Base-by-base conservation (phyloP, 108 stramenopile species). In the Pseudonitzschia multistriata region DNA sequence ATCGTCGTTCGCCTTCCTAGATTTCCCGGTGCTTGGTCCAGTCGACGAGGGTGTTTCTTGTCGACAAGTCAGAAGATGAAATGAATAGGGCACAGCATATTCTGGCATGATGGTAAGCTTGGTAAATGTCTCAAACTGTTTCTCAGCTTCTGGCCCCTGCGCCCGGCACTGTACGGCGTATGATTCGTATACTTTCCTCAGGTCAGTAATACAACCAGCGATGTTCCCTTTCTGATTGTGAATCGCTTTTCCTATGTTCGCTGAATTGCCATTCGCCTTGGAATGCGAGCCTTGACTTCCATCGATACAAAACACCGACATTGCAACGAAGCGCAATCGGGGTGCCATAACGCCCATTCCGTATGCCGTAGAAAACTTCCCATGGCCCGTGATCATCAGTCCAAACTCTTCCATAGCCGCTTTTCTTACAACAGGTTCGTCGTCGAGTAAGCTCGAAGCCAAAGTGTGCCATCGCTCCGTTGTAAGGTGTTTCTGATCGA, bases 41-140 rank as follows among this genome's bases (percentile, higher is more conserved):
- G 31, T 33, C 5, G 31, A 35, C 25, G 66, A 57, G 28, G 90
- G 85, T 15, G 90, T 91, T 68, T 95, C 93, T 21, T 65, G 67
- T 25, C 93, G 87, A 70, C 82, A 87, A 27, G 85, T 66, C 49
- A 95, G 73, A 19, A 95, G 73, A 72, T 95, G 88, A 37, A 91
- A 70, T 2, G 91, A 88, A 62, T 78, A 95, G 15, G 88, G 89
- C 29, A 93, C 81, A 53, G 77, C 71, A 64, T 88, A 95, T 68
- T 95, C 94, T 31, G 94, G 94, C 91, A 93, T 95, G 24, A 93
- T 39, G 33, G 73, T 70, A 72, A 81, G 77, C 49, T 92, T 92
- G 55, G 80, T 57, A n/a, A 64, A 55, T 25, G 56, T 68, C 35
- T 95, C 90, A 66, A 90, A 93, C 50, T 80, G 78, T 64, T 73